phyloP scores from a whole-genome alignment of 2,329 filamentous ascomycete genomes.

The Botryotinia convoluta region DNA sequence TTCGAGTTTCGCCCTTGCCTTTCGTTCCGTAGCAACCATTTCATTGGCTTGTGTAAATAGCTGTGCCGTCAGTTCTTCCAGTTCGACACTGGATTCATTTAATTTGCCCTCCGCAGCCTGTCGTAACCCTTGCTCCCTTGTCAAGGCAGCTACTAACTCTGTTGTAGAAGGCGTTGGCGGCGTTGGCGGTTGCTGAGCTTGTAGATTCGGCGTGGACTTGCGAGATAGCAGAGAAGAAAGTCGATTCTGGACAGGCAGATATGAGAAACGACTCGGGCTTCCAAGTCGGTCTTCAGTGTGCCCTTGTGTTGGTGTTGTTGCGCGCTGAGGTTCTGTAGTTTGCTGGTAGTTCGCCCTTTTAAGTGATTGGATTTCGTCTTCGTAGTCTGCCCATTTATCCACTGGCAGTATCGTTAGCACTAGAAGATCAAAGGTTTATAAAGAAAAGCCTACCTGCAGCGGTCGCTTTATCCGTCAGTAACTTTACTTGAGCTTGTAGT shows the following conservation, averaged over 20 bases:
- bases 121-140: conserved; percentile 64
- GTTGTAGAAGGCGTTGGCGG: conserved; percentile 33
- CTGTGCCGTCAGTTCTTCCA: conserved; percentile 73
- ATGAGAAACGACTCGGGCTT: conserved; percentile 32
- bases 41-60: conserved; percentile 83
- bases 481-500: conserved; percentile 66
- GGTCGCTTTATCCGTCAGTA: conserved; percentile 69
- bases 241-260: conserved; percentile 36
- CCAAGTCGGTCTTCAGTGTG: conserved; percentile 39
- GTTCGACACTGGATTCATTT: conserved; percentile 64
- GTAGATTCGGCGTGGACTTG: conserved; percentile 47
- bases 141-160: conserved; percentile 62
- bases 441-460: conserved; percentile 49
- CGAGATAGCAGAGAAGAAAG: conserved; percentile 49
- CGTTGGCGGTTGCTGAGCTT: conserved; percentile 23
- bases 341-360: conserved; percentile 42
- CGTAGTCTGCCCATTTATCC: conserved; percentile 72
- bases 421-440: neutral
- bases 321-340: neutral
- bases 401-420: conserved; percentile 40
- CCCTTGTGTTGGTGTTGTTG: conserved; percentile 20
- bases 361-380: conserved; percentile 68
- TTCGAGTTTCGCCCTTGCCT: conserved; percentile 68
- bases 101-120: conserved; percentile 67
- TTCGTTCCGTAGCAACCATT: conserved; percentile 78